Conservation (phyloP, 352 stramenopile genomes). For the Globisporangium middletonii region DNA sequence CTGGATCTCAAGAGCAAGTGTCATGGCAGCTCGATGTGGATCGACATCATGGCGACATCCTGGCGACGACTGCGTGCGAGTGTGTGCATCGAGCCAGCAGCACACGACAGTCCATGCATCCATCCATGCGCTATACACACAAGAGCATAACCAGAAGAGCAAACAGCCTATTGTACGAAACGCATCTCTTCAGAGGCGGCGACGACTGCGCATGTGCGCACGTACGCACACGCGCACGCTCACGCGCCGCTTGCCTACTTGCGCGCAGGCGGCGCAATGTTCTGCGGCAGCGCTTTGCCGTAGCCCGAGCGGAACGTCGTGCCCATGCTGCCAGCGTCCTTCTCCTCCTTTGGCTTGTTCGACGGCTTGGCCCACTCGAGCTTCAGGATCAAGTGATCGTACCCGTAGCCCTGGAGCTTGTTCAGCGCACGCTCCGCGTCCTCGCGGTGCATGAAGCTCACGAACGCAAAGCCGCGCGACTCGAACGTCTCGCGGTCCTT, state of each 20-base stretch:
- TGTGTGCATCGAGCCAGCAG: too few relatives aligned
- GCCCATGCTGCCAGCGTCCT: slow-evolving; percentile 73
- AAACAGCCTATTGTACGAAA: not conserved
- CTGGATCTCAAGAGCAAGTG: too few relatives aligned
- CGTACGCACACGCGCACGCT: slow-evolving; percentile 4
- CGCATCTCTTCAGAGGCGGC: not conserved
- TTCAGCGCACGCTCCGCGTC: slow-evolving; percentile 96
- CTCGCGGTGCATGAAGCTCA: slow-evolving; percentile 96
- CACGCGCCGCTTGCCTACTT: slow-evolving; percentile 40
- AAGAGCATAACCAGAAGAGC: too few relatives aligned
- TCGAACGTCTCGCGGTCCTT: slow-evolving; percentile 98
- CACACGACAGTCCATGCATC: too few relatives aligned
- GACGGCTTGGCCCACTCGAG: slow-evolving; percentile 98
- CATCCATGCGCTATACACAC: too few relatives aligned
- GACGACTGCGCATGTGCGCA: not conserved
- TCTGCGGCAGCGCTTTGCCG: slow-evolving; percentile 84
- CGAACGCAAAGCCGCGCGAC: slow-evolving; percentile 97
- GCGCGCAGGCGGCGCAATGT: slow-evolving; percentile 66
- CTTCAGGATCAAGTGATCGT: slow-evolving; percentile 99
- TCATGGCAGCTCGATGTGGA: too few relatives aligned
- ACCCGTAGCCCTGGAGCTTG: slow-evolving; percentile 96
- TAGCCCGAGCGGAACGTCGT: slow-evolving; percentile 88
- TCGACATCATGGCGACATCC: too few relatives aligned
- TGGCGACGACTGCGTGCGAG: too few relatives aligned
- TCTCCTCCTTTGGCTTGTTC: slow-evolving; percentile 71